These are phyloP conservation scores for Phalaenopsis hybrid DNA, from an alignment of 116 monocot species.

Conservation along the genomic window DNA sequence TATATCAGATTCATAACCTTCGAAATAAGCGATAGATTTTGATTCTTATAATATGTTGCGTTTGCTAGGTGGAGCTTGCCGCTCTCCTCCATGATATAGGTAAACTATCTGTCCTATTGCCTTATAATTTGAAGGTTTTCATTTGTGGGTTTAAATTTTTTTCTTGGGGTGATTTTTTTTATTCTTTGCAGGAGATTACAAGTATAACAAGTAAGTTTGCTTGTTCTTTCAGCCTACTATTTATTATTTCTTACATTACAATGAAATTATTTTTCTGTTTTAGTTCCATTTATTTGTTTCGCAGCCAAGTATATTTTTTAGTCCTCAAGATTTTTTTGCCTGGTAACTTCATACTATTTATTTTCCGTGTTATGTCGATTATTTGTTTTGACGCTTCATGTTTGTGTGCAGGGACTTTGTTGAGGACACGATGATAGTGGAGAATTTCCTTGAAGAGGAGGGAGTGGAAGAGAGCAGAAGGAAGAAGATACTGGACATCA, in stretches of 20 bases:
- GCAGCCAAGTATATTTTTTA: not conserved
- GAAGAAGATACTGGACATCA: conserved; percentile 51
- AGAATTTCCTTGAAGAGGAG: conserved; percentile 63
- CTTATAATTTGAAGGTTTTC: not conserved
- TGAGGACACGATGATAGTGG: conserved; percentile 57
- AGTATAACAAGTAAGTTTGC: conserved; percentile 71
- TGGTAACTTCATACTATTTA: not conserved
- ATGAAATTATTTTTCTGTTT: not conserved
- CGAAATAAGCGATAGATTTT: not conserved
- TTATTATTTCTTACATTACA: not conserved
- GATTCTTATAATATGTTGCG: not conserved
- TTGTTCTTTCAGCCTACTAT: not conserved
- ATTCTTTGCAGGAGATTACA: conserved; percentile 86
- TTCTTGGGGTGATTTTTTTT: conserved; percentile 1
- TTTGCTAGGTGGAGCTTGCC: conserved; percentile 72
- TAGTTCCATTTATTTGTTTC: not conserved
- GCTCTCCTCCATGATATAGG: conserved; percentile 96
- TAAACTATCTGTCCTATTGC: conserved; percentile 12
- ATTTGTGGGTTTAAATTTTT: not conserved
- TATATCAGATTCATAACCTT: not conserved
- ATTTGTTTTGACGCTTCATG: not conserved
- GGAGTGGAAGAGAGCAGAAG: conserved; percentile 42
- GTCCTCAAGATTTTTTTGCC: no score
- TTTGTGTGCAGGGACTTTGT: conserved; percentile 32
- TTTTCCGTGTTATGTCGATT: not conserved